Base-by-base conservation (phyloP, 108 stramenopile genomes). In the Cyclotella kingstonii region DNA sequence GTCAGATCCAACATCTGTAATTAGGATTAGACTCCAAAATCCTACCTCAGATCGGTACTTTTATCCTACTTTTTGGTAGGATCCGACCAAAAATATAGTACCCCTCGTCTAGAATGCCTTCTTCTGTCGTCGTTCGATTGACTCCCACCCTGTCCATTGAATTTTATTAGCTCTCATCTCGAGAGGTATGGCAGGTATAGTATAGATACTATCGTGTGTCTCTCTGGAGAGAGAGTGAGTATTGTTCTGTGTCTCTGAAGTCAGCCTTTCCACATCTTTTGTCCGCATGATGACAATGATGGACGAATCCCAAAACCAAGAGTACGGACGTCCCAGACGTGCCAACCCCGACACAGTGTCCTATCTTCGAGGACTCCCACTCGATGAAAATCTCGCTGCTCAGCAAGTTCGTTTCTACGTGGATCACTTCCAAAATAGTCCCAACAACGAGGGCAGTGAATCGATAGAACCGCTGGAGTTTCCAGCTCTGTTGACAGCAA, bases 291-390 rank as follows among this genome's bases (percentile, higher is more conserved):
- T n/a, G n/a, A 39, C 23, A 68, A 60, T 42, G 35, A 50, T 19
- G n/a, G 66, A 67, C 31, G 35, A 62, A 62, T 4, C 43, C 34
- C 34, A 21, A 1, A 28, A 23, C 2, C 40, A 59, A 58, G 79
- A 80, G 18, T 89, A 85, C 58, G 76, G 80, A 57, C 85, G 91
- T 18, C 91, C 91, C 1, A 68, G 91, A 48, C 80, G 88, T 29
- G 86, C 91, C 3, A 79, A 82, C 60, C 53, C 74, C n/a, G 87
- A 90, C 36, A 87, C 91, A 15, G 58, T 93, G 31, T 57, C 85
- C 29, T 93, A 93, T 50, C 80, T 93, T 18, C 50, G 66, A 4
- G 86, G 84, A 9, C 66, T 93, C 22, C 91, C 91, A 5, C 74
- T 93, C 63, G 77, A 84, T 36, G 76, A 83, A 23, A 47, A 68